phyloP scores from a whole-genome alignment of 345 rosid species.

The Dovyalis caffra region DNA sequence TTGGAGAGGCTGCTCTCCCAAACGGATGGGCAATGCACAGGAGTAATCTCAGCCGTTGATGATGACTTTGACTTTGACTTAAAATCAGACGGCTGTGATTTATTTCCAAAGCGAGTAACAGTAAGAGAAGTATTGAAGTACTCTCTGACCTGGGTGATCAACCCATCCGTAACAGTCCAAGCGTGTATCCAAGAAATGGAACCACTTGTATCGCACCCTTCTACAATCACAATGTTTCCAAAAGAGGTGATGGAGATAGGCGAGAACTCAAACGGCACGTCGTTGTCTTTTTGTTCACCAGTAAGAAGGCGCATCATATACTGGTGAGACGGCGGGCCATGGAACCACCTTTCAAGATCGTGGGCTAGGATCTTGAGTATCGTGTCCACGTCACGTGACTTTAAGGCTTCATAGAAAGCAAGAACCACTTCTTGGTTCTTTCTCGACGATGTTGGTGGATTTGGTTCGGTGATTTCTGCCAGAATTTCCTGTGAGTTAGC shows the following conservation, averaged over 20 bases:
- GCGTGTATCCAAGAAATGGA: conserved; percentile 94
- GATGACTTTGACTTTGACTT: conserved; percentile 11
- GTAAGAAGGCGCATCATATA: conserved; percentile 96
- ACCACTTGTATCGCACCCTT: conserved; percentile 65
- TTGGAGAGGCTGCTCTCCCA: conserved; percentile 88
- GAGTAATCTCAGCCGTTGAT: conserved; percentile 38
- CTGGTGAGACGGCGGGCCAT: conserved; percentile 97
- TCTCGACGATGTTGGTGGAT: neutral
- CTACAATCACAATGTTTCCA: conserved; percentile 73
- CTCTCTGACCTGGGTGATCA: conserved; percentile 88
- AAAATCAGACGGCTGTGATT: conserved; percentile 16
- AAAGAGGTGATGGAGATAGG: conserved; percentile 50
- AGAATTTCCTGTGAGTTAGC: conserved; percentile 57
- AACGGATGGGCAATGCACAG: conserved; percentile 56
- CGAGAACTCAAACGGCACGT: conserved; percentile 41
- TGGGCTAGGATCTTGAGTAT: conserved; percentile 74
- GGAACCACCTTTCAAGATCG: conserved; percentile 99
- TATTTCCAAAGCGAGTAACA: conserved; percentile 66
- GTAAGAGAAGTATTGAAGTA: conserved; percentile 92
- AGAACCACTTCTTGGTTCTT: conserved; percentile 81
- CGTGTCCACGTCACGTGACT: conserved; percentile 65
- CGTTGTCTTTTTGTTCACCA: conserved; percentile 32
- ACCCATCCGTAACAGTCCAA: conserved; percentile 91
- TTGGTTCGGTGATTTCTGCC: conserved; percentile 46
- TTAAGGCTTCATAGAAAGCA: conserved; percentile 81